Base-by-base conservation (phyloP, 1,139 yeast species). In the Yamadazyma dushanensis region DNA sequence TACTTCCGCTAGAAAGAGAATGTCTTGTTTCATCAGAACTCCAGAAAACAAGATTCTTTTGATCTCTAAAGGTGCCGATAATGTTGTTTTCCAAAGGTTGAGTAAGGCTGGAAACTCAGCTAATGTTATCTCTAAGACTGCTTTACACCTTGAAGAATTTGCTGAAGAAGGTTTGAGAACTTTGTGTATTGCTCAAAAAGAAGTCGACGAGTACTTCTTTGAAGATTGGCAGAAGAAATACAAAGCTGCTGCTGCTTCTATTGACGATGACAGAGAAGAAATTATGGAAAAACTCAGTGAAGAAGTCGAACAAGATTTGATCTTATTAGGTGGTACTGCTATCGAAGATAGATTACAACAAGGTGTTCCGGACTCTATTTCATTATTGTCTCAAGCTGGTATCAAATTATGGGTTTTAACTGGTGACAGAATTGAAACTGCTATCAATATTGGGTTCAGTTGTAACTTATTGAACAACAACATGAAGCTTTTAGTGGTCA, bases 151-250 rank as follows among this genome's bases (percentile, higher is more conserved):
- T 44, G 97, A 89, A 56, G 87, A 85, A 50, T 92, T 77, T 61
- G 97, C 98, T n/a, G 86, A 86, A 34, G 98, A 92, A 63, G 98
- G 98, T 50, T 73, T 92, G 51, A 80, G 98, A 66, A 92, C 98
- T 1, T 71, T 92, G 43, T 92, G 97, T 67, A 77, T 92, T 53
- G 96, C 97, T 2, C 85, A 86, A 53, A 78, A 82, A 49, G 92
- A 83, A 49, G 54, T 92, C 25, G 64, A 83, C 4, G 73, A 81
- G 58, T 51, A 64, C 3, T 77, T 74, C 50, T 90, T 83, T 56
- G 54, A 65, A 17, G 72, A 69, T 26, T 92, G 97, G 97, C 70
- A 73, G 37, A 60, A 50, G 14, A 74, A 78, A 25, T 90, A 84
- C 52, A 84, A 81, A 38, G 75, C 71, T 27, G 97, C 97, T 1